Evolutionary conservation across 2,329 filamentous ascomycete genomes (phyloP).

Genomic region (Sclerotinia borealis): DNA sequence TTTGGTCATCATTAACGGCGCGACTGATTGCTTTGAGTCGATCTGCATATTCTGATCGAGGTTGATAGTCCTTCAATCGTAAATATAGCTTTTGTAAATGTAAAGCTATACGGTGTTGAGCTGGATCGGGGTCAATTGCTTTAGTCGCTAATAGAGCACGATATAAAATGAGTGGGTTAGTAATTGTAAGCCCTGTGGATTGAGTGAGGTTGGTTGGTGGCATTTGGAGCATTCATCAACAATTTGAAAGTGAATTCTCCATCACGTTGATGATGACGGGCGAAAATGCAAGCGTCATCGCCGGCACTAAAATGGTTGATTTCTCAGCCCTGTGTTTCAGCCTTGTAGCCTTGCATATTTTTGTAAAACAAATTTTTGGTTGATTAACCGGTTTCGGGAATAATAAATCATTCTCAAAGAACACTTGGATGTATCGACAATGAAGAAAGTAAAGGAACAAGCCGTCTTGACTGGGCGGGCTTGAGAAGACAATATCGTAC

Average conservation of each 20-base stretch:
- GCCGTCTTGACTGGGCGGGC: background rate
- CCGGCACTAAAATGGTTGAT: background rate
- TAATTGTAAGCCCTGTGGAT: slow-evolving; percentile 49
- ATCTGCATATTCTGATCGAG: slow-evolving; percentile 61
- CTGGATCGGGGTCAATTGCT: slow-evolving; percentile 60
- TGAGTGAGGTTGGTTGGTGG: slow-evolving; percentile 32
- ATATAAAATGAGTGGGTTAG: slow-evolving; percentile 73
- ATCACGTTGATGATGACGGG: background rate
- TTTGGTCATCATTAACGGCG: slow-evolving; percentile 31
- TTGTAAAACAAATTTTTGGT: too few species aligned
- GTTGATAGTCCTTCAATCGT: slow-evolving; percentile 72
- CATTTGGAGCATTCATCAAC: slow-evolving; percentile 21
- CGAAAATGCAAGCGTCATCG: slow-evolving; percentile 8
- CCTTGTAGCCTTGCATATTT: background rate
- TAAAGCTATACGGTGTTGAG: slow-evolving; percentile 66
- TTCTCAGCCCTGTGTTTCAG: background rate
- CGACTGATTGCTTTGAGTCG: slow-evolving; percentile 55
- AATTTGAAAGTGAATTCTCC: background rate
- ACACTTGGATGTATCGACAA: background rate
- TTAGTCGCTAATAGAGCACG: slow-evolving; percentile 59
- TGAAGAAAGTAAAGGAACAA: background rate
- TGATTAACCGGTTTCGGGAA: too few species aligned
- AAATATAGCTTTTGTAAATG: slow-evolving; percentile 73
- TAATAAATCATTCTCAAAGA: background rate
- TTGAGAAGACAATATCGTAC: background rate